Conservation (phyloP, 1,139 yeast genomes). For the Petasospora fabianii region DNA sequence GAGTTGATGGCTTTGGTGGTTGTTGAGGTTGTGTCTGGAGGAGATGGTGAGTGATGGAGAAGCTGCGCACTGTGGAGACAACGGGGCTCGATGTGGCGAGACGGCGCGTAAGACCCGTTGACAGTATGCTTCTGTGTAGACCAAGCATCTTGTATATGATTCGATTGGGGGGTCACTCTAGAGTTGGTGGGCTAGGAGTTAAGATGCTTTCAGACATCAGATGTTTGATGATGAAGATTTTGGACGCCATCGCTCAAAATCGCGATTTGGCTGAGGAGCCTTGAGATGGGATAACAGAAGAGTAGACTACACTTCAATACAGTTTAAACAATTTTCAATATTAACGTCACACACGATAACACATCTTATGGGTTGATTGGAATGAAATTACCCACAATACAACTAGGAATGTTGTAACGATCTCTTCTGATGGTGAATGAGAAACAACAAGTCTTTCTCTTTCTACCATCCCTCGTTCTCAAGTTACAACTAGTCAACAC, state of each 20-base stretch:
- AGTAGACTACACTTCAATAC: background rate
- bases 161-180: too few relatives aligned
- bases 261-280: too few relatives aligned
- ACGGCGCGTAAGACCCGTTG: background rate
- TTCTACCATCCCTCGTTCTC: conserved; percentile 78
- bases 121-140: background rate
- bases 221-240: background rate
- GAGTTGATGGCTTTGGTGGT: conserved; percentile 7
- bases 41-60: conserved; percentile 6
- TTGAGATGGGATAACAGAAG: too few relatives aligned
- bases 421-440: conserved; percentile 93
- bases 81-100: background rate
- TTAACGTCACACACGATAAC: background rate
- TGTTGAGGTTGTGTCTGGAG: conserved; percentile 4
- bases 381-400: conserved; percentile 93
- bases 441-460: conserved; percentile 84
- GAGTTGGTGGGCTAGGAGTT: background rate
- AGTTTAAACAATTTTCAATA: background rate
- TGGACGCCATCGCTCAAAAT: too few relatives aligned
- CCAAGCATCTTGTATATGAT: conserved; percentile 2
- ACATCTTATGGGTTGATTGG: conserved; percentile 47
- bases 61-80: background rate
- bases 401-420: conserved; percentile 90
- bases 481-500: conserved; percentile 89
- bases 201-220: too few relatives aligned